Percentiles rank a stretch among this genome's conserved stretches.
phyloP scores from a whole-genome alignment of 2,329 filamentous ascomycete species.

The Neopestalotiopsis rosae region DNA sequence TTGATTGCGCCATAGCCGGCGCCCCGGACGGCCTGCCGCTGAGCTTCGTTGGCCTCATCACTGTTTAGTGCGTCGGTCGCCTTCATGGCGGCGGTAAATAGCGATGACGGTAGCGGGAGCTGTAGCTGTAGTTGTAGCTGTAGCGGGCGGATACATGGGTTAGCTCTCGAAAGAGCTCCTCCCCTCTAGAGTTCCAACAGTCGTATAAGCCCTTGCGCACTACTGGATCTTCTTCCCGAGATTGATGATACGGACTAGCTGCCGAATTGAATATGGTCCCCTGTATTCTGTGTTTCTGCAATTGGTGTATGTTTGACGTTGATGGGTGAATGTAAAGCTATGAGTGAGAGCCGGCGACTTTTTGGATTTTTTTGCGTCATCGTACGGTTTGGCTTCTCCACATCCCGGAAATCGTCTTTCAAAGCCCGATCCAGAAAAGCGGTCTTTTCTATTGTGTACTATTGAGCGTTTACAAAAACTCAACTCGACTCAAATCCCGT shows the following conservation, averaged over 20 bases:
- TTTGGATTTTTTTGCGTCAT: constrained; percentile 16
- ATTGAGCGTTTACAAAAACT: neutral
- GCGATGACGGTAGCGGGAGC: too few species aligned
- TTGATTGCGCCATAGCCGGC: constrained; percentile 71
- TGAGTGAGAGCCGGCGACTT: neutral
- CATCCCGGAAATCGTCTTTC: constrained; percentile 4
- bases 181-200: too few species aligned
- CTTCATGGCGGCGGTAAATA: constrained; percentile 27
- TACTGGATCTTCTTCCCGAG: too few species aligned
- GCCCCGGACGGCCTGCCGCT: constrained; percentile 73
- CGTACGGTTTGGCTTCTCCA: constrained; percentile 13
- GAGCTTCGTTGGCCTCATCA: constrained; percentile 71
- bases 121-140: too few species aligned
- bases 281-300: neutral
- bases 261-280: neutral
- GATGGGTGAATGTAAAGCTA: neutral
- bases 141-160: neutral
- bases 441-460: neutral
- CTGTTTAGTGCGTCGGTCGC: constrained; percentile 64
- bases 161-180: neutral
- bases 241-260: too few species aligned
- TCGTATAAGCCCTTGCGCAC: too few species aligned
- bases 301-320: neutral
- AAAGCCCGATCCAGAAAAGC: neutral
- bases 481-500: neutral